phyloP scores from a whole-genome alignment of 345 rosid genomes.

The Acer negundo region DNA sequence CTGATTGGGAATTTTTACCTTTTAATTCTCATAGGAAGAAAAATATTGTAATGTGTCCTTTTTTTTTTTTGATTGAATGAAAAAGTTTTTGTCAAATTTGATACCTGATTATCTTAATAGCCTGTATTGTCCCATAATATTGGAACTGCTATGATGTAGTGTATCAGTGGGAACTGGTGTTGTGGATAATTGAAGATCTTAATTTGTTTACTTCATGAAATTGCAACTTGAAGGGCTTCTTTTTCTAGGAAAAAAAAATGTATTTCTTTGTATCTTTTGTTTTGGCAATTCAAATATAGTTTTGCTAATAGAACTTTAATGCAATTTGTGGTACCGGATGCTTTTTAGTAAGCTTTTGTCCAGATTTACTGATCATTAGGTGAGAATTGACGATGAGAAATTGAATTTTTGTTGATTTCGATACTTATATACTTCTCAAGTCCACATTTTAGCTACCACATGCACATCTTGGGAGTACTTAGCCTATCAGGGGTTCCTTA shows the following conservation, averaged over 20 bases:
- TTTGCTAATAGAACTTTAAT: background rate
- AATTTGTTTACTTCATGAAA: background rate
- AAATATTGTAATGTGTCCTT: conserved; percentile 25
- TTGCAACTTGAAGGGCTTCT: background rate
- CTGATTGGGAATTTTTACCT: conserved; percentile 28
- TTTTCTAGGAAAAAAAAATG: background rate
- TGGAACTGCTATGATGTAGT: background rate
- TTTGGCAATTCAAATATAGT: background rate
- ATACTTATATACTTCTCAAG: background rate
- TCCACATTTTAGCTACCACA: background rate
- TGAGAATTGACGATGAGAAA: background rate
- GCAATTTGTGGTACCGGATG: background rate
- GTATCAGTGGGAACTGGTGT: background rate
- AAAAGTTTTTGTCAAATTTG: conserved; percentile 15
- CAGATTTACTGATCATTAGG: background rate
- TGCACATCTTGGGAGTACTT: background rate
- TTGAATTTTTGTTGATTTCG: background rate
- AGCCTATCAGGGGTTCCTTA: background rate
- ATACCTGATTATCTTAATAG: conserved; percentile 5
- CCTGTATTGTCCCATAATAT: no score
- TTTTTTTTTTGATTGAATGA: conserved; percentile 26
- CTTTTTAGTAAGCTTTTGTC: background rate
- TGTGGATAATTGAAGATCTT: background rate
- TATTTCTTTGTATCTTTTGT: background rate
- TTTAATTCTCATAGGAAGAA: conserved; percentile 17